Percentiles rank a stretch among this genome's conserved stretches.
phyloP scores from a whole-genome alignment of 768 basidiomycete species.

The Harrya chromipes region DNA sequence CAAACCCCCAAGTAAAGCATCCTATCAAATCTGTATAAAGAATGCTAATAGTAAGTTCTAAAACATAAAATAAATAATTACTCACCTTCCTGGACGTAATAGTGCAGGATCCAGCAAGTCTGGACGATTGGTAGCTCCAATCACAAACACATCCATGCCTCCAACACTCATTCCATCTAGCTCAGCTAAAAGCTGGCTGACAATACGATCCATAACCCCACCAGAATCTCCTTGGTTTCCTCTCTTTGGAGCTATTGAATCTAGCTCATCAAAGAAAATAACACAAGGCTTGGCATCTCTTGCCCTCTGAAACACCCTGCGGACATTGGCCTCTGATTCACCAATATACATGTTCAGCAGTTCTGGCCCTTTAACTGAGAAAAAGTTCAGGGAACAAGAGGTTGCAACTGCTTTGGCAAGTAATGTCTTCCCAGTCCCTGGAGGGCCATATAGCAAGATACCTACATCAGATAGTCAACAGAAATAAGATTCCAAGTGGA shows the following conservation, averaged over 20 bases:
- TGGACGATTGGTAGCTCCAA: conserved; percentile 94
- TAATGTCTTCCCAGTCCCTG: conserved; percentile 93
- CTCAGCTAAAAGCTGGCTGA: conserved; percentile 91
- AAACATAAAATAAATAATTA: background rate
- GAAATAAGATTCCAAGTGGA: background rate
- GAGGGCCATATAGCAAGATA: conserved; percentile 90
- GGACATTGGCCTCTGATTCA: conserved; percentile 96
- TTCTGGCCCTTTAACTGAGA: conserved; percentile 97
- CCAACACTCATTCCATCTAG: conserved; percentile 84
- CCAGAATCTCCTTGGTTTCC: conserved; percentile 96
- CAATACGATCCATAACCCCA: conserved; percentile 97
- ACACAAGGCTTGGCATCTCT: conserved; percentile 92
- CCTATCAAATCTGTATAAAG: conserved; percentile 78
- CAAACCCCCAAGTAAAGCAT: conserved; percentile 96
- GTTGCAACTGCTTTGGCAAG: conserved; percentile 97
- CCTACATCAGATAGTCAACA: conserved; percentile 42
- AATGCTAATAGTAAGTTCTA: background rate
- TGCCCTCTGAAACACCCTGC: conserved; percentile 87
- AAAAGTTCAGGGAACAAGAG: conserved; percentile 91
- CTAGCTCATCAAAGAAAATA: conserved; percentile 95
- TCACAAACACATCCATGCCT: conserved; percentile 80
- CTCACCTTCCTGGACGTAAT: conserved; percentile 81
- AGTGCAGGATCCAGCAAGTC: conserved; percentile 89
- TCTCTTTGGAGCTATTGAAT: conserved; percentile 91
- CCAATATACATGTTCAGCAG: conserved; percentile 98